Conservation (phyloP, 2,329 filamentous ascomycete genomes). For the Trichoderma citrinoviride region DNA sequence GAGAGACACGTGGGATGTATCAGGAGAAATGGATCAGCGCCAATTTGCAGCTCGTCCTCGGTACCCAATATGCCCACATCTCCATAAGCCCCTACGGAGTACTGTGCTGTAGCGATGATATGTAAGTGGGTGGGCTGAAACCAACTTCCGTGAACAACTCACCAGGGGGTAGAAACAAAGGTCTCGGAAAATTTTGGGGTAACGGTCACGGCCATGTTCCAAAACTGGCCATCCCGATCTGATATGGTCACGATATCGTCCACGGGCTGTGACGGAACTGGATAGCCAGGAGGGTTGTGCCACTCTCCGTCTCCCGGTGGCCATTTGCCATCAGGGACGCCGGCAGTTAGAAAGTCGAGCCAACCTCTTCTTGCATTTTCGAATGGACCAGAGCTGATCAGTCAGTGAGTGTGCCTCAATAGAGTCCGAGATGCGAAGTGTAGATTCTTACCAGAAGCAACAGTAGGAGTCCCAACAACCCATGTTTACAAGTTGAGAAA, state of each 20-base stretch:
- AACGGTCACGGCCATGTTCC: neutral
- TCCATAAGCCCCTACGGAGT: neutral
- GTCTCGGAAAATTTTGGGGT: neutral
- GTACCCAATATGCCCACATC: neutral
- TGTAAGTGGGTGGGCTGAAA: neutral
- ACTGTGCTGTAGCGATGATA: neutral
- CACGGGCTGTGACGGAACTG: neutral
- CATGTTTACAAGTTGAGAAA: neutral
- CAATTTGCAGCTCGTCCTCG: neutral
- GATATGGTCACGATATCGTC: slow-evolving; percentile 3
- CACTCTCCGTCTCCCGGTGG: slow-evolving; percentile 2
- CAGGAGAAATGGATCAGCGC: neutral
- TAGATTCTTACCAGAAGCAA: slow-evolving; percentile 1
- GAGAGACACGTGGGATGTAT: neutral
- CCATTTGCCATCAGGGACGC: neutral
- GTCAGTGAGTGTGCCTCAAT: neutral
- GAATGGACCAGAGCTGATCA: slow-evolving; percentile 1
- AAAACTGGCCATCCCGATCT: neutral
- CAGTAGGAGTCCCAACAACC: slow-evolving; percentile 11
- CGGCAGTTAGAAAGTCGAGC: neutral
- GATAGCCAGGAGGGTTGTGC: neutral
- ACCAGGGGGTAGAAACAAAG: slow-evolving; percentile 6
- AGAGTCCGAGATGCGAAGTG: neutral
- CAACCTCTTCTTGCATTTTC: neutral
- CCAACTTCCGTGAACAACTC: neutral